Evolutionary conservation across 1,284 basidiomycete genomes (phyloP).

Genomic region (Fomitiporia mediterranea): DNA sequence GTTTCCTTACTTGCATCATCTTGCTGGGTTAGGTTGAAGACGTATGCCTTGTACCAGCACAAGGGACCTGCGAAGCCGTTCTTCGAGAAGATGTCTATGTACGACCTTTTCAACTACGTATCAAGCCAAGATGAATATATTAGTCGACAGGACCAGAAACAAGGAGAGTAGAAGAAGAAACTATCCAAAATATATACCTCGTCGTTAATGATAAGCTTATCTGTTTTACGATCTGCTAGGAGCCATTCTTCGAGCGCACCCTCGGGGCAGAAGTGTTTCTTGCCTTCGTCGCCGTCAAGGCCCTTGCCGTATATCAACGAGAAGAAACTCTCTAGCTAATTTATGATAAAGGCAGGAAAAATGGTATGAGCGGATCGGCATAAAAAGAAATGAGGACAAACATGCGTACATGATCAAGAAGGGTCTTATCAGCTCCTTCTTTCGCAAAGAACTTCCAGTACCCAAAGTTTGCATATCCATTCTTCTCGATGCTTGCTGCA

Average conservation of each 20-base stretch:
- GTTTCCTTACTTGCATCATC: constrained; percentile 26
- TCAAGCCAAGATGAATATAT: neutral
- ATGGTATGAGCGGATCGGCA: no score
- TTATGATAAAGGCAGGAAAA: neutral
- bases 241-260: constrained; percentile 29
- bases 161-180: neutral
- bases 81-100: constrained; percentile 3
- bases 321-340: constrained; percentile 30
- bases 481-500: neutral
- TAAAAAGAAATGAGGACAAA: neutral
- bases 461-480: constrained; percentile 30
- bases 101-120: neutral
- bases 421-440: constrained; percentile 28
- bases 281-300: constrained; percentile 27
- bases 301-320: constrained; percentile 30
- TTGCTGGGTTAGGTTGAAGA: constrained; percentile 23
- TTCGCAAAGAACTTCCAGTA: constrained; percentile 33
- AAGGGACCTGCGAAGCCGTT: constrained; percentile 15
- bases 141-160: neutral
- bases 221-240: constrained; percentile 20
- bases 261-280: constrained; percentile 26
- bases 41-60: constrained; percentile 30
- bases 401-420: constrained; percentile 27
- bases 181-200: constrained; percentile 19
- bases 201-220: constrained; percentile 22